Evolutionary conservation across 2,329 filamentous ascomycete genomes (phyloP), one percentile per base, ranked within the genome.

Genomic region (Penicillium nordicum): DNA sequence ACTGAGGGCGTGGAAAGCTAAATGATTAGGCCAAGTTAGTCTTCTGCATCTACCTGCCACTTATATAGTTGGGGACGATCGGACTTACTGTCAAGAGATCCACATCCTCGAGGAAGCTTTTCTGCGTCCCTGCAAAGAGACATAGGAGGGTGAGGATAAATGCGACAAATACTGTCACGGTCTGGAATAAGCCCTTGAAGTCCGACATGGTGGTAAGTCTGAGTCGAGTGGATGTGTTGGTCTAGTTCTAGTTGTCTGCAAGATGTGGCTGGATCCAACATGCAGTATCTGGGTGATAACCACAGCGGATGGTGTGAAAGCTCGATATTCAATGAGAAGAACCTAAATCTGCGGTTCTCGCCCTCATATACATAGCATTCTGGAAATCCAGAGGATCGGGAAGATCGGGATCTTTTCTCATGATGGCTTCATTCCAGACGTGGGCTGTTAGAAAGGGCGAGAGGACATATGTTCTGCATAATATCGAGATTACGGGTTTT

Each of bases 91-190:
- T 84, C 37, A 87, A 67, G 32, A 87, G 73, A 56, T 83, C 74
- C 57, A 81, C 84, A 52, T 80, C 74, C 59, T 85, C 79, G 71
- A 88, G 78, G 63, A 85, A 80, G 16, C 74, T 75, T 50, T 73
- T 75, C 63, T 82, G 83, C 37, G 80, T 77, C 37, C 85, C 85
- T 1, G 85, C 84, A 63, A 86, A 86, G 57, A 88, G 75, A 66
- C 81, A 84, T 9, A 87, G 75, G 62, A 87, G 78, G 18, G 79
- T 78, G 42, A 88, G 78, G 21, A 86, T 76, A 40, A 86, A 80
- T 4, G 83, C 82, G 30, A 76, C 79, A 25, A 81, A 75, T 58
- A 80, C 78, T 59, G 80, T 78, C 42, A 79, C 62, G 41, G 79
- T 67, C 7, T 82, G 82, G n/a, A 84, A 63, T 21, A 84, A 60